Conservation (phyloP, 169 alveolate species). For the Plasmodium coatneyi region DNA sequence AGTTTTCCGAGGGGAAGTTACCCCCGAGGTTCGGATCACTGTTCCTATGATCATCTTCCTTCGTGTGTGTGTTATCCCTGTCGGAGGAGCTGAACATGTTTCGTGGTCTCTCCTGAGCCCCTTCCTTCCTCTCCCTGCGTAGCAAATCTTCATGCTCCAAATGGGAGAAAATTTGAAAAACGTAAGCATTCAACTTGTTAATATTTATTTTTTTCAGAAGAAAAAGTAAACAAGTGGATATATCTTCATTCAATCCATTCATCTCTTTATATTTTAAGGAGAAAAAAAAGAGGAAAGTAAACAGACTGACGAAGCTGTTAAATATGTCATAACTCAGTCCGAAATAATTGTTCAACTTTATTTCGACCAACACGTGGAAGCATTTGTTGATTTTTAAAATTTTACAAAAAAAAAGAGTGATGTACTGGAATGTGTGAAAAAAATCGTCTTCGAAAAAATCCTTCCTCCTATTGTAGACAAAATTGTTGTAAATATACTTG, state of each 20-base stretch:
- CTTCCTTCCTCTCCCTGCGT: not conserved
- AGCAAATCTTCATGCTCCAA: conserved; percentile 14
- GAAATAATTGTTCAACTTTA: conserved; percentile 46
- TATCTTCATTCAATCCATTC: not conserved
- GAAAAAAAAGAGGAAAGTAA: conserved; percentile 31
- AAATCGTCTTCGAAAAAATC: not conserved
- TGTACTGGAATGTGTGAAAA: conserved; percentile 20
- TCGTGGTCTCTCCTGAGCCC: not conserved
- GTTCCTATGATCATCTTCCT: not conserved
- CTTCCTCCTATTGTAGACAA: not conserved
- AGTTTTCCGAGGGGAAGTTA: not conserved
- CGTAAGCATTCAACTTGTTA: conserved; percentile 47
- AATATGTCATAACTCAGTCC: conserved; percentile 20
- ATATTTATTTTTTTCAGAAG: conserved; percentile 37
- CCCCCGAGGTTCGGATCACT: not conserved
- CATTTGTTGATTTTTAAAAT: conserved; percentile 63
- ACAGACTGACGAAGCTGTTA: conserved; percentile 49
- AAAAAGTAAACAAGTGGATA: conserved; percentile 12
- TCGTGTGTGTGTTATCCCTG: not conserved
- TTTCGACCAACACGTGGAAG: conserved; percentile 40
- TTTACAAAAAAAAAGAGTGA: conserved; percentile 44
- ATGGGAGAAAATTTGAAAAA: conserved; percentile 57
- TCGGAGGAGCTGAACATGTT: not conserved
- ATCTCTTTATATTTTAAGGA: conserved; percentile 23
- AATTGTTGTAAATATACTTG: conserved; percentile 34